A percentile compares a stretch with the other conserved stretches of the same genome.
Evolutionary conservation across 805 yeast genomes (phyloP).

Genomic region (Metschnikowia henanensis): DNA sequence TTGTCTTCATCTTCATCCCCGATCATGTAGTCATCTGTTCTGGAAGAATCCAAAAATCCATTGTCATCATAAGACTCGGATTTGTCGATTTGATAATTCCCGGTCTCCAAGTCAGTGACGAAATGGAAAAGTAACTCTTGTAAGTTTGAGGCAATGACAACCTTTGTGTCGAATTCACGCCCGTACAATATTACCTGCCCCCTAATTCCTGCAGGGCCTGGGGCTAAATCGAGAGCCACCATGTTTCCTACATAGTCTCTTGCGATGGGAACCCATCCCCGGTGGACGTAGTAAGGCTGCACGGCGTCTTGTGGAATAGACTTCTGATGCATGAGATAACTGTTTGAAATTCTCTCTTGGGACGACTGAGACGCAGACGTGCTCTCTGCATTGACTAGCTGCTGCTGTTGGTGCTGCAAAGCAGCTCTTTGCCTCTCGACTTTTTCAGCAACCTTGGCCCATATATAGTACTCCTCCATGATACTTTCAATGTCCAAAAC

Average conservation of each 20-base stretch:
- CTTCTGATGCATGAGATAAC: conserved; percentile 21
- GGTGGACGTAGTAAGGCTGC: conserved; percentile 21
- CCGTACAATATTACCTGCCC: conserved; percentile 23
- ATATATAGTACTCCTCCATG: conserved; percentile 40
- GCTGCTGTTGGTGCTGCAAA: conserved; percentile 27
- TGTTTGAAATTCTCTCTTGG: conserved; percentile 15
- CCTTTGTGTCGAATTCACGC: conserved; percentile 23
- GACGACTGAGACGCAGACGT: conserved; percentile 13
- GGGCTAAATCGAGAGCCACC: conserved; percentile 22
- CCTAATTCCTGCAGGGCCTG: conserved; percentile 20
- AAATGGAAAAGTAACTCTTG: conserved; percentile 41
- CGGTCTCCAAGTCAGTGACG: conserved; percentile 41
- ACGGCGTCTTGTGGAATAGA: conserved; percentile 21
- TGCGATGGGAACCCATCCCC: conserved; percentile 22
- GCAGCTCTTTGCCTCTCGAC: conserved; percentile 38
- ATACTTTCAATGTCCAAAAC: conserved; percentile 44
- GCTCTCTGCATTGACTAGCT: conserved; percentile 14
- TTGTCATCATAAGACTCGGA: conserved; percentile 30
- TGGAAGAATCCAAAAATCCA: conserved; percentile 38
- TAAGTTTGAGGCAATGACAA: conserved; percentile 24
- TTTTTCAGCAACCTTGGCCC: conserved; percentile 42
- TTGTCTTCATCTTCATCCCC: conserved; percentile 47
- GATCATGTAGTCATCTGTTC: conserved; percentile 42
- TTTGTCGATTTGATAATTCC: conserved; percentile 40
- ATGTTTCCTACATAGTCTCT: conserved; percentile 19